Base-by-base conservation (phyloP, 441 rosid species). In the Theobroma grandiflorum region DNA sequence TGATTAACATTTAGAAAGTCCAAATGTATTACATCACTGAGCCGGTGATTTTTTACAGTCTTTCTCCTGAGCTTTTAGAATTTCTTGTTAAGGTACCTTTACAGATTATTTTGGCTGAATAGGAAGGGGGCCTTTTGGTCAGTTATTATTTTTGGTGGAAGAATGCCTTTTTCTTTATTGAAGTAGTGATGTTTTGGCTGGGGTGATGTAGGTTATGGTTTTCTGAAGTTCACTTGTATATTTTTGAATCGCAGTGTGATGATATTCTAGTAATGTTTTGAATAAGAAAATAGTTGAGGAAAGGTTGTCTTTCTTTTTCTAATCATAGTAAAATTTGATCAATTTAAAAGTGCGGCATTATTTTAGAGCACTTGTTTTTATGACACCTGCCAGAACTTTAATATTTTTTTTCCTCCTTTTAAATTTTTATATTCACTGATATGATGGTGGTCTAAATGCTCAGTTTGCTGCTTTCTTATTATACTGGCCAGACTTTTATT, bases 101-200 rank as follows among this genome's bases (percentile, higher is more conserved):
- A 33, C 11, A 20, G 55, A 70, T 66, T 18, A 49, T 40, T 70
- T 70, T 49, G 37, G 40, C 42, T 31, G 58, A 15, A 71, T 16
- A 71, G 55, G 40, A 15, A 6, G 7, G 45, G 8, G 8, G 8
- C 58, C 40, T 70, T 47, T 70, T 47, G 55, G 5, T 69, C 31
- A 12, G 57, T 70, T 70, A 14, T 70, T 71, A 50, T 16, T 42
- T 71, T 70, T 15, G 15, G 73, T 45, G 74, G 74, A 33, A 70
- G 59, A 70, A 49, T 66, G 47, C 7, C 57, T 14, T 70, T 71
- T 70, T 31, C 12, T 49, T 47, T 49, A 52, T 49, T 70, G 59
- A 70, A 31, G 6, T 70, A 70, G 20, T 31, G 58, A 31, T 69
- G 20, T 22, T 69, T 69, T 69, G 35, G 11, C 18, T 69, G 58